Evolutionary conservation across 2,329 filamentous ascomycete species (phyloP).

Genomic region (Colletotrichum theobromicola): DNA sequence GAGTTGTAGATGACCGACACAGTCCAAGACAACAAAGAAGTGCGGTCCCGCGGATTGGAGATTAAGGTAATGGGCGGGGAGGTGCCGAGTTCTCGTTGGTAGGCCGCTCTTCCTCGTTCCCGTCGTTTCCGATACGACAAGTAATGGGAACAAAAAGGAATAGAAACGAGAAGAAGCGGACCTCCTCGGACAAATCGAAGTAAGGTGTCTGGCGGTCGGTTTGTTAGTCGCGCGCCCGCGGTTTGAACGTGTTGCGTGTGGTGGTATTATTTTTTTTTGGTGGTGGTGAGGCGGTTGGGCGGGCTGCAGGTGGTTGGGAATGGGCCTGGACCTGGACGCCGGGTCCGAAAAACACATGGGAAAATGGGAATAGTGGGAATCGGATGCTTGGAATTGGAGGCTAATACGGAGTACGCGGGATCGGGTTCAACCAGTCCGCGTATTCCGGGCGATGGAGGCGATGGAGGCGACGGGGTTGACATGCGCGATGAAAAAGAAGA

Average conservation of each 20-base stretch:
- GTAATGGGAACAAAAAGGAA: not conserved
- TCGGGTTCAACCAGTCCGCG: slow-evolving; percentile 9
- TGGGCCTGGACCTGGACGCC: not conserved
- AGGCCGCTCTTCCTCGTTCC: not conserved
- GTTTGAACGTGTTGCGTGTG: not conserved
- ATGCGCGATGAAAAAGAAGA: not conserved
- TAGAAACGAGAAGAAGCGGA: not conserved
- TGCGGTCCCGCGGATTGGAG: not conserved
- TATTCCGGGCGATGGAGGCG: slow-evolving; percentile 1
- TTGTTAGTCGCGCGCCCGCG: not conserved
- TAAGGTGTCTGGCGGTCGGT: not conserved
- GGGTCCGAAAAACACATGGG: not conserved
- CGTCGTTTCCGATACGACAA: slow-evolving; percentile 5
- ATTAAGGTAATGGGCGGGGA: too few relatives aligned
- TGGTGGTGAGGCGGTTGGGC: not conserved
- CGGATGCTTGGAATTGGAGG: not conserved
- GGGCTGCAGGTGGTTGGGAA: slow-evolving; percentile 13
- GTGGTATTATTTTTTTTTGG: not conserved
- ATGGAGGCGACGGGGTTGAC: not conserved
- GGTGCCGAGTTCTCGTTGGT: not conserved
- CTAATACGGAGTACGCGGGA: slow-evolving; percentile 11
- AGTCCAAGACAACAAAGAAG: not conserved
- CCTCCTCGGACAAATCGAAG: not conserved
- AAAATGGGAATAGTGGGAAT: not conserved
- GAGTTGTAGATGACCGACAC: not conserved